Base-by-base conservation (phyloP, 139 green algal species). In the Closterium sp. region DNA sequence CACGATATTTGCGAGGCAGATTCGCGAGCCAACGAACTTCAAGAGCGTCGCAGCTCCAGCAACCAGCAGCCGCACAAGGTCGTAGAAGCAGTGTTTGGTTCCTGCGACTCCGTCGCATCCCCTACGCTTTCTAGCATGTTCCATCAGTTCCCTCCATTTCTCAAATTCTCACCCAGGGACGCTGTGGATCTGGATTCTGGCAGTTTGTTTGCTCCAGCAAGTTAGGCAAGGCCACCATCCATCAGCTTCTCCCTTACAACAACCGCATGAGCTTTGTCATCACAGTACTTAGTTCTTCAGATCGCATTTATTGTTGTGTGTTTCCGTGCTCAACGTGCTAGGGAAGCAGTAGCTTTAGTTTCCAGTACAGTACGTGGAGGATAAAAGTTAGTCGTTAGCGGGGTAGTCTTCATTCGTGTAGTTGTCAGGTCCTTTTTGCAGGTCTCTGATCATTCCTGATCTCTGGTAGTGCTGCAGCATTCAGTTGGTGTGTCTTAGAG, bases 151-250 rank as follows among this genome's bases (percentile, higher is more conserved):
- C 55, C 55, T 76, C 55, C 55, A 28, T 76, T 76, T 76, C 16
- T 85, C 28, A 76, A 19, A 33, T n/a, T n/a, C n/a, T n/a, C n/a
- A n/a, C 55, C 55, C 55, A 92, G 90, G 90, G 55, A 76, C 16
- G 55, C 55, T 19, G 23, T 19, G 55, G 55, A 76, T 76, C 55
- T 76, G 55, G 12, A 76, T 76, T 76, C 55, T 76, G 55, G 55
- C 23, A 76, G 16, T 76, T 76, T 1, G 55, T 10, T 66, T 23
- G 9, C 38, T 23, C 9, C 38, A 66, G 38, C 4, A 66, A 66
- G 6, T 16, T 25, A 66, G 16, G 55, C 25, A 16, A 28, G 55
- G 55, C 55, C 4, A 76, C 25, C 16, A 28, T 19, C 55, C 55
- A 76, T 19, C 23, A 76, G 55, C 55, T 76, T 76, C 25, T n/a